These are phyloP conservation scores for Astrothelium subdiscretum DNA, from an alignment of 495 filamentous ascomycete species.

Conservation along the genomic window DNA sequence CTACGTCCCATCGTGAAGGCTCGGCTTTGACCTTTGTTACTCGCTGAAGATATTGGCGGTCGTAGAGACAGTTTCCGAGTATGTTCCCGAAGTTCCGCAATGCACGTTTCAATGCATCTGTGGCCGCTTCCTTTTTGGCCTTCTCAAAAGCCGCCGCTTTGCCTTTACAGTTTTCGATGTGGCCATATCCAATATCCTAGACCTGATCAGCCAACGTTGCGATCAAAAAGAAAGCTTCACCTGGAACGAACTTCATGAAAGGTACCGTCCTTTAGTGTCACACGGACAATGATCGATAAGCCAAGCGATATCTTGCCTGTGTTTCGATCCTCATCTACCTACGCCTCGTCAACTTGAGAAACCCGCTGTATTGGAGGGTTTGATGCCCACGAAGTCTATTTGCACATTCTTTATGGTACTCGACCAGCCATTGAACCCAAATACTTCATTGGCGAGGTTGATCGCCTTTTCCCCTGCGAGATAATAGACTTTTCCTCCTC, in stretches of 20 bases:
- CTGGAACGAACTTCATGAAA: constrained; percentile 52
- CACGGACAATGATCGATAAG: constrained; percentile 74
- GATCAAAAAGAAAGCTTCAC: neutral
- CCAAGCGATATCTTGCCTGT: constrained; percentile 67
- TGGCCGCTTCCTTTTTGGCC: constrained; percentile 94
- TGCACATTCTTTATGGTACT: constrained; percentile 78
- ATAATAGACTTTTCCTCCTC: constrained; percentile 79
- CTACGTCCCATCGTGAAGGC: constrained; percentile 57
- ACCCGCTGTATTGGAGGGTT: neutral
- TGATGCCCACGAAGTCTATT: constrained; percentile 65
- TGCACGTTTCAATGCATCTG: constrained; percentile 82
- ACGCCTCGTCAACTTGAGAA: neutral
- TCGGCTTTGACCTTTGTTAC: constrained; percentile 69
- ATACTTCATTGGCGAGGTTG: constrained; percentile 90
- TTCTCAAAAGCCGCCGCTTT: constrained; percentile 95
- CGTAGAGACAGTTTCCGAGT: constrained; percentile 93
- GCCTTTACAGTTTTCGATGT: constrained; percentile 87
- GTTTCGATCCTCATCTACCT: constrained; percentile 52
- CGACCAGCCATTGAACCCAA: constrained; percentile 98
- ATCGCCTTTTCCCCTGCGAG: constrained; percentile 89
- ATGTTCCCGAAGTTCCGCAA: constrained; percentile 91
- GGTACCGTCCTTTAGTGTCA: constrained; percentile 82
- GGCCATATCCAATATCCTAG: constrained; percentile 85
- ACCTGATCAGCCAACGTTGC: neutral
- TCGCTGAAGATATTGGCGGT: constrained; percentile 80